Evolutionary conservation across 352 stramenopile species (phyloP), one percentile per base, ranked within the genome.

Genomic region (Globisporangium nunn): DNA sequence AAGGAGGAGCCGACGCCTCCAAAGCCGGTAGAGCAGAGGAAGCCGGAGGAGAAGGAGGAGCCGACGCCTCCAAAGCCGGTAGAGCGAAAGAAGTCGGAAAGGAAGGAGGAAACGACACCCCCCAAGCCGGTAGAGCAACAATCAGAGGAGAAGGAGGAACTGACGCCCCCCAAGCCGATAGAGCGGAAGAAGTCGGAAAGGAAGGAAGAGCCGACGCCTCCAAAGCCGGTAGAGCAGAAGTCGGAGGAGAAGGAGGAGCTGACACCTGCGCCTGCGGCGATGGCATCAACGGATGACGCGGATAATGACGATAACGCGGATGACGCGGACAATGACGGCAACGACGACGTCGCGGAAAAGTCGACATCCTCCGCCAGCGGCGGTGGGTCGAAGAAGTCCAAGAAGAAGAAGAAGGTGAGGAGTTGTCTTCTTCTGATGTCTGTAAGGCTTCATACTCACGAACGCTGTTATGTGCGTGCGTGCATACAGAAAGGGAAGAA

Each of bases 381-480:
- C 44, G 28, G 44, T 8, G 44, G 44, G 0, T 49, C 44, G 18
- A 49, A 49, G 44, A 49, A 49, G 43, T 66, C 67, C n/a, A 75
- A 67, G 54, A 84, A 81, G 58, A 88, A 88, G 73, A 81, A 80
- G 77, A 85, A 86, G 70, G 72, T 81, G 52, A 31, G 66, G 4
- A 10, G 4, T 11, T 23, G 15, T 28, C 23, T 23, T 23, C 23
- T 23, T 23, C 23, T 23, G 23, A 23, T 23, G 23, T 23, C 23
- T 23, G 23, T 23, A 23, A 23, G 23, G 23, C 23, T 23, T 23
- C 23, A 23, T 23, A 23, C 23, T 23, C 23, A 23, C 23, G 23
- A 54, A 56, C 6, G 37, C 47, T 60, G 33, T 52, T 52, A 37
- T 23, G 50, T 53, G 52, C 29, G 41, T 67, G 28, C 46, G 33